These are phyloP conservation scores for Didymellaceae sp. DNA, from an alignment of 2,329 filamentous ascomycete species.

Conservation along the genomic window DNA sequence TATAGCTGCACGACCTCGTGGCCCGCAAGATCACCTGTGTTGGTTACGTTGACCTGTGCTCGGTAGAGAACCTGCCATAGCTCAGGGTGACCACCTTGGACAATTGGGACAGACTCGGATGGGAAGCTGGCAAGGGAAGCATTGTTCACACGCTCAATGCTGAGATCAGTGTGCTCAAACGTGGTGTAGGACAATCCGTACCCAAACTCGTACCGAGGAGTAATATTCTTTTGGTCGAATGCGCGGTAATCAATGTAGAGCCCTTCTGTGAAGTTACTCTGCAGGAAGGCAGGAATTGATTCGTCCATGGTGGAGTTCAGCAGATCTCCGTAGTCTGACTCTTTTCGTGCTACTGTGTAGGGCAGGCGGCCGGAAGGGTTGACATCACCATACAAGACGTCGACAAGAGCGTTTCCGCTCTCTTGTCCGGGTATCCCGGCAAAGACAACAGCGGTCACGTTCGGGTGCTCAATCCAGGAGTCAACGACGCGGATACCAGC, in stretches of 20 bases:
- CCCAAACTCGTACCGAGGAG: conserved; percentile 80
- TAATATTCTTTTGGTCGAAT: conserved; percentile 69
- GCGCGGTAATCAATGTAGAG: conserved; percentile 80
- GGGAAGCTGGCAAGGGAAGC: conserved; percentile 20
- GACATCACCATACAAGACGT: conserved; percentile 78
- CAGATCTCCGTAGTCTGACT: conserved; percentile 70
- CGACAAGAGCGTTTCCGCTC: conserved; percentile 75
- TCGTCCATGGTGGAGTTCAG: conserved; percentile 53
- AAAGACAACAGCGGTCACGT: conserved; percentile 82
- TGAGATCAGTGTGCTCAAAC: conserved; percentile 72
- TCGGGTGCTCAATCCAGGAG: conserved; percentile 74
- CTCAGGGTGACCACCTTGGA: conserved; percentile 47
- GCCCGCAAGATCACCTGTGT: conserved; percentile 68
- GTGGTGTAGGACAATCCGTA: conserved; percentile 77
- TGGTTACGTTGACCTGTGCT: conserved; percentile 69
- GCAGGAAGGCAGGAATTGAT: conserved; percentile 68
- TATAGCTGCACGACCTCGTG: conserved; percentile 78
- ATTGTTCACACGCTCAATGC: conserved; percentile 60
- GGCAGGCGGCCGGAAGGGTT: conserved; percentile 77
- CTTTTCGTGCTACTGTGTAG: conserved; percentile 77
- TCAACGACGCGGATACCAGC: conserved; percentile 66
- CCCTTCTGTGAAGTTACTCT: conserved; percentile 76
- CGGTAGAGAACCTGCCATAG: conserved; percentile 73
- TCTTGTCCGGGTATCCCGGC: conserved; percentile 82
- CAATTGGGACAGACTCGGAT: conserved; percentile 21